Evolutionary conservation across 257 asterid genomes (phyloP), one percentile per base, ranked within the genome.

Genomic region (Nicotiana attenuata): DNA sequence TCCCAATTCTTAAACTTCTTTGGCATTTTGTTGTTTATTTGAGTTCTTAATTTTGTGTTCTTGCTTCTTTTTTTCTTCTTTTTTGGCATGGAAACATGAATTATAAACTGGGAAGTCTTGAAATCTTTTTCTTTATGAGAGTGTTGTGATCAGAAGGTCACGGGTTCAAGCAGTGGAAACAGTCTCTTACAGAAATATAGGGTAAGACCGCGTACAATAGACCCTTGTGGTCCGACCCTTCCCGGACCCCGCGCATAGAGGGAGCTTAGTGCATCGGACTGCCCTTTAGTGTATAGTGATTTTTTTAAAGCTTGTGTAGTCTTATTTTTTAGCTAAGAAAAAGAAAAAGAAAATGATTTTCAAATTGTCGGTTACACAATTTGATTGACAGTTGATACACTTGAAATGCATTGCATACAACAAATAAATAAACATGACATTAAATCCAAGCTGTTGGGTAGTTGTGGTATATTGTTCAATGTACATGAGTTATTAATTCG

Each of bases 211-310:
- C 31, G n/a, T 33, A 33, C 0, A 33, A 33, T 38, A 41, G 11
- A 41, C 10, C 10, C 10, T 7, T 38, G 0, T 38, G 47, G 47
- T 41, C 50, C 0, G 11, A 3, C 0, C 11, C 0, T 8, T 41
- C 0, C 0, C 11, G 3, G 2, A 8, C 0, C 3, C 2, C 0
- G 0, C 3, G 50, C 11, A 41, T 41, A 8, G 47, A 0, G 3
- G 3, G 0, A 38, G 47, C 0, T 38, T 38, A 41, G 3, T 41
- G 11, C 3, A 41, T 0, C 50, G 3, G 50, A 8, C 3, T 41
- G 11, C 2, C 10, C 3, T 38, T 38, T 38, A 38, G 47, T 38
- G 3, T 3, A 1, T 71, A 45, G 26, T 45, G 13, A 71, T 73
- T 3, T 5, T 73, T 15, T 45, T 7, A 6, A 3, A 47, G 79